These are phyloP conservation scores for Centella asiatica DNA, from an alignment of 129 eudicot genomes.

Conservation along the genomic window DNA sequence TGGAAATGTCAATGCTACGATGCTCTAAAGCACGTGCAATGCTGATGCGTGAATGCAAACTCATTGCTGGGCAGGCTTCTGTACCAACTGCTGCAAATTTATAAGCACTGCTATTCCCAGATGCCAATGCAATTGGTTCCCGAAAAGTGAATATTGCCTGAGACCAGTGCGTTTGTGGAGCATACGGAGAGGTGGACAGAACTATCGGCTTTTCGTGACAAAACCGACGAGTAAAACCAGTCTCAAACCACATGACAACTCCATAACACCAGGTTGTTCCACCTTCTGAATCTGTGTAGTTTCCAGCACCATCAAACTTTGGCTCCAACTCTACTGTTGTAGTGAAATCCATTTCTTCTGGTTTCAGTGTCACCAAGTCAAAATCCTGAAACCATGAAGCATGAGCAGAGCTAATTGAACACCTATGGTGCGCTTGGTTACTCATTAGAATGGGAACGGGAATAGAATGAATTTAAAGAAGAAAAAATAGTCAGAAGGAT, in stretches of 20 bases:
- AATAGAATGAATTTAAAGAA: too few relatives aligned
- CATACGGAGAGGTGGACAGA: conserved; percentile 74
- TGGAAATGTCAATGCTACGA: conserved; percentile 87
- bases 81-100: conserved; percentile 38
- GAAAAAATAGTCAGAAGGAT: too few relatives aligned
- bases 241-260: conserved; percentile 73
- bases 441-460: too few relatives aligned
- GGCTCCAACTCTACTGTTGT: conserved; percentile 47
- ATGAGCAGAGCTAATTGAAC: too few relatives aligned
- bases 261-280: conserved; percentile 53
- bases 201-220: conserved; percentile 58
- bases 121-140: conserved; percentile 61
- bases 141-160: conserved; percentile 70
- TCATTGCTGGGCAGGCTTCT: conserved; percentile 49
- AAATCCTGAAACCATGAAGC: conserved; percentile 37
- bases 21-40: conserved; percentile 68
- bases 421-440: too few relatives aligned
- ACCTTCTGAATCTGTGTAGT: conserved; percentile 9
- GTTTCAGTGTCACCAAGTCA: conserved; percentile 78
- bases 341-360: conserved; percentile 72
- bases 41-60: conserved; percentile 51
- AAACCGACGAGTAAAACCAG: conserved; percentile 68
- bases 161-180: conserved; percentile 78
- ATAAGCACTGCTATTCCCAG: conserved; percentile 9
- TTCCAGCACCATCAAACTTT: conserved; percentile 16